These are phyloP conservation scores for Fusarium bulbicola DNA, from an alignment of 2,329 filamentous ascomycete genomes.

Conservation along the genomic window DNA sequence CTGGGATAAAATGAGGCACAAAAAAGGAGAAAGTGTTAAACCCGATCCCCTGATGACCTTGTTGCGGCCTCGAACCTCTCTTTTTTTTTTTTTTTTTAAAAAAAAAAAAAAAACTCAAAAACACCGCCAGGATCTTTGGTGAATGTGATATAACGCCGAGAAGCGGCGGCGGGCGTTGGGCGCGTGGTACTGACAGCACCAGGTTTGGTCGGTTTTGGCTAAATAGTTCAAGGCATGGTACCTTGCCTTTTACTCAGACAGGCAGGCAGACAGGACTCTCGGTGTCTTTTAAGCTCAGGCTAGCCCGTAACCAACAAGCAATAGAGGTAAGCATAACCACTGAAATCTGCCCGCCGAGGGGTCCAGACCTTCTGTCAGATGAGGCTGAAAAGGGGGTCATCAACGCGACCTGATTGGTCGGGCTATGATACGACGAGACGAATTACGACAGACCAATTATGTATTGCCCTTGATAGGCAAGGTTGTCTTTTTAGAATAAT, in stretches of 20 bases:
- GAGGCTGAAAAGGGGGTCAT: constrained; percentile 37
- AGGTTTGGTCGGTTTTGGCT: neutral
- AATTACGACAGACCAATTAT: constrained; percentile 7
- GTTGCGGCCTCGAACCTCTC: no score
- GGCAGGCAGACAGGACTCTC: constrained; percentile 9
- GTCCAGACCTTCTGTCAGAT: constrained; percentile 35
- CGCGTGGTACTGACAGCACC: constrained; percentile 3
- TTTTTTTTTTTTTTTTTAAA: neutral
- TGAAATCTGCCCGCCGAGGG: constrained; percentile 3
- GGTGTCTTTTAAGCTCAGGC: constrained; percentile 24
- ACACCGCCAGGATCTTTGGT: neutral
- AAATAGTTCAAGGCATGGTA: neutral
- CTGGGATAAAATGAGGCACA: constrained; percentile 8
- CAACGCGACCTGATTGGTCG: constrained; percentile 17
- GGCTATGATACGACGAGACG: neutral
- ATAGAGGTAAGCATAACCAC: constrained; percentile 24
- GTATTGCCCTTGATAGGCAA: neutral
- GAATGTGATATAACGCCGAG: neutral
- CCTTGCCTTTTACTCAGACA: constrained; percentile 3
- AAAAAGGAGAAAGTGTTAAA: neutral
- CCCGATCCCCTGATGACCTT: neutral
- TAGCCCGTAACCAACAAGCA: constrained; percentile 5
- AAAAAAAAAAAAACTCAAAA: neutral
- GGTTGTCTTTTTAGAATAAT: neutral
- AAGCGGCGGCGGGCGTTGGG: neutral